phyloP scores from a whole-genome alignment of 1,284 basidiomycete species.

The Ustanciosporium gigantosporum region DNA sequence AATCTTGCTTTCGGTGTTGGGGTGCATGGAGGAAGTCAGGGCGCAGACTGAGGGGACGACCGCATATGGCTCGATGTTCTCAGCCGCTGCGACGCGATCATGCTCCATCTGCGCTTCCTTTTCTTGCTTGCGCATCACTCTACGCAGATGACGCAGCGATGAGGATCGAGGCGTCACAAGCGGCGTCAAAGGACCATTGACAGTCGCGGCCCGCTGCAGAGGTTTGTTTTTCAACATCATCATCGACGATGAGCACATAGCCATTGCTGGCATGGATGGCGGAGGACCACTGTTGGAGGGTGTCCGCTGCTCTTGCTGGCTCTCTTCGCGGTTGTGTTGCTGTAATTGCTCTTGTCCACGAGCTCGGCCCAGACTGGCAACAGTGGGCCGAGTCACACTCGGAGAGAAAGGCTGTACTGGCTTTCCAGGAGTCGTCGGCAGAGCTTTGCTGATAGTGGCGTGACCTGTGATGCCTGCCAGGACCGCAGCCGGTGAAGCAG shows the following conservation, averaged over 20 bases:
- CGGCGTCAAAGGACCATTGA: slow-evolving; percentile 11
- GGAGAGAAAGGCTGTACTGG: too few species aligned
- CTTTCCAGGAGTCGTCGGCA: neutral
- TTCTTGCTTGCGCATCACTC: slow-evolving; percentile 25
- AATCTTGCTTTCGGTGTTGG: too few species aligned
- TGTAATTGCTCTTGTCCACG: neutral
- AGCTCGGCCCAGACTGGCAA: slow-evolving; percentile 12
- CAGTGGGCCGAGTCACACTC: slow-evolving; percentile 26
- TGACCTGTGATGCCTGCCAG: neutral
- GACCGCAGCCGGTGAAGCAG: too few species aligned
- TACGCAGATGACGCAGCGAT: slow-evolving; percentile 25
- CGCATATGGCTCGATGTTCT: slow-evolving; percentile 18
- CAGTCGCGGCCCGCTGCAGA: slow-evolving; percentile 20
- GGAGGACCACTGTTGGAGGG: neutral
- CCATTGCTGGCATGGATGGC: neutral
- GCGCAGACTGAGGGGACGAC: slow-evolving; percentile 24
- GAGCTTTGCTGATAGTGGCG: neutral
- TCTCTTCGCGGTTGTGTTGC: too few species aligned
- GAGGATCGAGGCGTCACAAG: slow-evolving; percentile 24
- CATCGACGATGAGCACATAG: neutral
- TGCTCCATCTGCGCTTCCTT: slow-evolving; percentile 23
- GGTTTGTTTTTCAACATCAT: neutral
- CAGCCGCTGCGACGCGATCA: slow-evolving; percentile 12
- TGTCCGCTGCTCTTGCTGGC: neutral
- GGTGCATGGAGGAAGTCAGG: too few species aligned